Evolutionary conservation across 176 grass and related monocot species (phyloP).

Genomic region (Aegilops bicornis): DNA sequence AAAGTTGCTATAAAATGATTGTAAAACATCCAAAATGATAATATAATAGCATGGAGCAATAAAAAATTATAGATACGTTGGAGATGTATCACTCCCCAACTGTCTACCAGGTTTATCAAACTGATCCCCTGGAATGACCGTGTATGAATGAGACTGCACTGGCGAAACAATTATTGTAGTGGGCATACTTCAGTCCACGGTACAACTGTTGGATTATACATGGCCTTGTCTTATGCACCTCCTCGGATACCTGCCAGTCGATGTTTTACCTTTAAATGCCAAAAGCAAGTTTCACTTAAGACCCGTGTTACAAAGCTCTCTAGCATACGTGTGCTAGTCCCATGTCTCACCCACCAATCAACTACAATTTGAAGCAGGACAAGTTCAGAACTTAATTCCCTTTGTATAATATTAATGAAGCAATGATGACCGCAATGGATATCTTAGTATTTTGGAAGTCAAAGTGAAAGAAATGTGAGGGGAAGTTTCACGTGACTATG

Average conservation of each 20-base stretch:
- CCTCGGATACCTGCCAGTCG: neutral
- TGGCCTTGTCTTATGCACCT: neutral
- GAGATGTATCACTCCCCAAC: neutral
- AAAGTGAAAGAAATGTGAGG: neutral
- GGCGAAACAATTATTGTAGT: neutral
- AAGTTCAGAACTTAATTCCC: neutral
- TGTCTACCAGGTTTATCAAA: neutral
- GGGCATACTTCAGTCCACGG: neutral
- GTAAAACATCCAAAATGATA: no score
- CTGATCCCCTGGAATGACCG: neutral
- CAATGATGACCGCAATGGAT: no score
- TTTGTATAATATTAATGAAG: neutral
- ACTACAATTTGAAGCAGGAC: neutral
- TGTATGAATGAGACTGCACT: neutral
- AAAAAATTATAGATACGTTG: no score
- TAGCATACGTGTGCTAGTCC: neutral
- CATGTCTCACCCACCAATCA: neutral
- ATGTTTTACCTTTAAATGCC: neutral
- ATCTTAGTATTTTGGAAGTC: neutral
- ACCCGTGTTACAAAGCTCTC: neutral
- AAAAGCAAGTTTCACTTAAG: conserved; percentile 5
- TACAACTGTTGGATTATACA: neutral
- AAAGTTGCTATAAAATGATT: no score
- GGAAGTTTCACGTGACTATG: no score
- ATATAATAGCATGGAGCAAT: no score